These are phyloP conservation scores for Medicago arabica DNA, from an alignment of 306 rosid genomes.

Conservation along the genomic window DNA sequence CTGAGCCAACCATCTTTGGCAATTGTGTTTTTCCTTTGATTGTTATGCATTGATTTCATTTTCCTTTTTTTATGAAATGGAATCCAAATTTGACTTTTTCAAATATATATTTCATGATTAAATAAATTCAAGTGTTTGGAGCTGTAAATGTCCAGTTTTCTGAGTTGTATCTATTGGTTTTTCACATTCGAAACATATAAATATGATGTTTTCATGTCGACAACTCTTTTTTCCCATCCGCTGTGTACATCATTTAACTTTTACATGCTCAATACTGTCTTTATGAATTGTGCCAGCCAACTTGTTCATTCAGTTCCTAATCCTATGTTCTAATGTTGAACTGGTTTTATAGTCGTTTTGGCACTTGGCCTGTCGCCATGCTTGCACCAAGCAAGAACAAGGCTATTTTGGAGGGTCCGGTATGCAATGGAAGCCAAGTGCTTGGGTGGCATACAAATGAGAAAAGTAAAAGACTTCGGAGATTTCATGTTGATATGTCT, in stretches of 20 bases:
- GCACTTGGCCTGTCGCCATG: constrained; percentile 99
- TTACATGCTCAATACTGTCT: constrained; percentile 8
- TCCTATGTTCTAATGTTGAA: constrained; percentile 40
- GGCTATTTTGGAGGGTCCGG: constrained; percentile 97
- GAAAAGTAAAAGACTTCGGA: constrained; percentile 83
- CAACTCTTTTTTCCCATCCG: background rate
- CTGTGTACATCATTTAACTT: constrained; percentile 21
- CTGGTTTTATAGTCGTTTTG: constrained; percentile 72
- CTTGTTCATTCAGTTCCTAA: background rate
- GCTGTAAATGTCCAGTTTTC: constrained; percentile 12
- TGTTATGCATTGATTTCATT: constrained; percentile 18
- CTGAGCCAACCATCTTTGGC: constrained; percentile 11
- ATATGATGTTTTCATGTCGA: constrained; percentile 18
- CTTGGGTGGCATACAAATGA: constrained; percentile 98
- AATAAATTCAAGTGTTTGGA: constrained; percentile 19
- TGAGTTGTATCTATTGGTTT: constrained; percentile 9
- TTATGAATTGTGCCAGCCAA: constrained; percentile 30
- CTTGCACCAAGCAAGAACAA: constrained; percentile 94
- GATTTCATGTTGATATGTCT: constrained; percentile 99
- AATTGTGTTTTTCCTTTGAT: constrained; percentile 6
- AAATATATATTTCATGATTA: constrained; percentile 33
- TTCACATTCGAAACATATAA: constrained; percentile 22
- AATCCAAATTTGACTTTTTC: constrained; percentile 26
- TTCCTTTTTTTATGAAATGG: constrained; percentile 35
- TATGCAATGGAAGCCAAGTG: constrained; percentile 91